phyloP scores from a whole-genome alignment of 83 land plant genomes.

The Picea abies region DNA sequence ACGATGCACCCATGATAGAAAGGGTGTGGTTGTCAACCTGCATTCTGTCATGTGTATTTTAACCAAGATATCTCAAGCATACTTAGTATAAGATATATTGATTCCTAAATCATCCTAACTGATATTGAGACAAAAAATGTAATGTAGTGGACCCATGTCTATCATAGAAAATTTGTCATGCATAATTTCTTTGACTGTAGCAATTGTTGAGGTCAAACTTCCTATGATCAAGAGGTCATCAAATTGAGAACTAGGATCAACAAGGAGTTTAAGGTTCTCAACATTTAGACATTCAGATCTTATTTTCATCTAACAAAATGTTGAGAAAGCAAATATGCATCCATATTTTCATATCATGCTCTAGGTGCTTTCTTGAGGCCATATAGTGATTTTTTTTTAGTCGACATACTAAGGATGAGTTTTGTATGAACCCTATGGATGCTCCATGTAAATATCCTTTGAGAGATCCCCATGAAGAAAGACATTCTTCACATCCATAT shows the following conservation, averaged over 20 bases:
- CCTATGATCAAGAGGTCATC: background rate
- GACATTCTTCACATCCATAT: conserved; percentile 30
- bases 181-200: background rate
- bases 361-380: conserved; percentile 21
- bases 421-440: conserved; percentile 20
- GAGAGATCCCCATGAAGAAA: too few relatives aligned
- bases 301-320: background rate
- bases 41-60: background rate
- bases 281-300: background rate
- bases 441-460: conserved; percentile 23
- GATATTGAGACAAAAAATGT: background rate
- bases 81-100: background rate
- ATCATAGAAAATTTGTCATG: too few relatives aligned
- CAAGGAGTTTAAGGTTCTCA: background rate
- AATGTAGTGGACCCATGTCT: too few relatives aligned
- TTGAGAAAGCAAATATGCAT: background rate
- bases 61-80: background rate
- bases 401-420: conserved; percentile 1
- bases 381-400: conserved; percentile 18
- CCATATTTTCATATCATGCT: background rate
- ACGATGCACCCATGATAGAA: background rate
- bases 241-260: background rate
- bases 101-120: background rate
- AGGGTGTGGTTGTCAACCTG: background rate
- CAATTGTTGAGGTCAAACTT: background rate